Evolutionary conservation across 495 filamentous ascomycete genomes (phyloP), one percentile per base, ranked within the genome.

Genomic region (Talaromyces adpressus): DNA sequence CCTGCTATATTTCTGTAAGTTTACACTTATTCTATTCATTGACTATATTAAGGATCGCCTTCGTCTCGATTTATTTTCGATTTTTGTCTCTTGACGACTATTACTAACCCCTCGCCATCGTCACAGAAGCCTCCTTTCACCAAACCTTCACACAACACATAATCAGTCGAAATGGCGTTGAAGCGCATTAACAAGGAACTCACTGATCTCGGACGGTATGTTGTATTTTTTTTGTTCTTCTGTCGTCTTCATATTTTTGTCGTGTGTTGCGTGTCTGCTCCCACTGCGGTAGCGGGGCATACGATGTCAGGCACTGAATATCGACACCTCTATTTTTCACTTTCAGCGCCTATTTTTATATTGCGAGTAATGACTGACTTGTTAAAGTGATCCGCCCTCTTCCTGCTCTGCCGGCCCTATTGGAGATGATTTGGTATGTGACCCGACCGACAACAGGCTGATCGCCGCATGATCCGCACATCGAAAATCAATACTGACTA

Each of bases 161-260:
- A 70, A 71, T 54, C 72, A 70, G 62, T 71, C 77, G 77, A 70
- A 70, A 98, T 98, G 94, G 94, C 94, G 81, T 88, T 98, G 74
- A 98, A 98, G 91, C 86, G 94, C 78, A 98, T 98, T 83, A 97
- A 97, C 87, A 98, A 98, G 88, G 94, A 98, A 85, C 90, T 98
- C 81, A 91, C 92, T 81, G 94, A 98, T 74, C 88, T 98, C 74
- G 94, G 94, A 82, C 92, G 94, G 93, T 98, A 96, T 75, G 86
- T 75, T 29, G 27, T 30, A 30, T 30, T 9, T 36, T 45, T 3
- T 41, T 59, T 36, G 8, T 9, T 27, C 7, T 45, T 27, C 23
- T 18, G 36, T 34, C 53, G 47, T 58, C 39, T 27, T 49, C 5
- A 11, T 30, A 18, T 62, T 30, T 57, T 61, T 56, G 59, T 47